These are phyloP conservation scores for Collariella sp. DNA, from an alignment of 495 filamentous ascomycete genomes.

Conservation along the genomic window DNA sequence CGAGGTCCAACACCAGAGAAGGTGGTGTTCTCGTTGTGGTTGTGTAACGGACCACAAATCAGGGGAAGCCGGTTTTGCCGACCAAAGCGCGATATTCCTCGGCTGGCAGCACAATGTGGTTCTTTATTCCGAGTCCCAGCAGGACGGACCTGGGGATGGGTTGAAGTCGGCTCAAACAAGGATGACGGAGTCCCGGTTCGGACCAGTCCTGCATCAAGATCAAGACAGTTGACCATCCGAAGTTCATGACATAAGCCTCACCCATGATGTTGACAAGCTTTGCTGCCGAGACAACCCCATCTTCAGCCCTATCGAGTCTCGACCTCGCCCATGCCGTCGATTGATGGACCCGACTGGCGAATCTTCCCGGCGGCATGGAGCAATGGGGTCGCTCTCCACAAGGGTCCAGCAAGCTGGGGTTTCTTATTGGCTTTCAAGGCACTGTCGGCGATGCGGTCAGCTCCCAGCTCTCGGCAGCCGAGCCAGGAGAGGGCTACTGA, in stretches of 20 bases:
- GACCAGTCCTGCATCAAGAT: too few relatives aligned
- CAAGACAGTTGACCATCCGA: too few relatives aligned
- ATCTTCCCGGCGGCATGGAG: neutral
- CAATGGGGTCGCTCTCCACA: neutral
- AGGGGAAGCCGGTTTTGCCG: neutral
- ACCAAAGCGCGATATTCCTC: neutral
- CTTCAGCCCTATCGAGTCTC: conserved; percentile 1
- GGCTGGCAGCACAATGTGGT: neutral
- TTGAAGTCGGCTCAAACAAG: too few relatives aligned
- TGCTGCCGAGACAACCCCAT: neutral
- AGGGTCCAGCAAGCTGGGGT: neutral
- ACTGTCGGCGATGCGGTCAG: neutral
- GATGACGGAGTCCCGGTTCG: too few relatives aligned
- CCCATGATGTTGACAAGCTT: neutral
- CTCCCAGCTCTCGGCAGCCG: neutral
- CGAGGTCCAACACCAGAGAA: neutral
- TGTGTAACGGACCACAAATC: neutral
- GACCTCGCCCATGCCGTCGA: neutral
- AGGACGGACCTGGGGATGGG: too few relatives aligned
- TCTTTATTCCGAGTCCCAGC: too few relatives aligned
- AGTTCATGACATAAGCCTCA: too few relatives aligned
- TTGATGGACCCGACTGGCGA: neutral
- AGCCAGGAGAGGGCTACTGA: neutral
- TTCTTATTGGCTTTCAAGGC: neutral
- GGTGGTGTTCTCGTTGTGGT: neutral